A percentile compares a stretch with the other conserved stretches of the same genome.
Conservation (phyloP, 2,329 filamentous ascomycete genomes). For the Ophiostoma sp. region DNA sequence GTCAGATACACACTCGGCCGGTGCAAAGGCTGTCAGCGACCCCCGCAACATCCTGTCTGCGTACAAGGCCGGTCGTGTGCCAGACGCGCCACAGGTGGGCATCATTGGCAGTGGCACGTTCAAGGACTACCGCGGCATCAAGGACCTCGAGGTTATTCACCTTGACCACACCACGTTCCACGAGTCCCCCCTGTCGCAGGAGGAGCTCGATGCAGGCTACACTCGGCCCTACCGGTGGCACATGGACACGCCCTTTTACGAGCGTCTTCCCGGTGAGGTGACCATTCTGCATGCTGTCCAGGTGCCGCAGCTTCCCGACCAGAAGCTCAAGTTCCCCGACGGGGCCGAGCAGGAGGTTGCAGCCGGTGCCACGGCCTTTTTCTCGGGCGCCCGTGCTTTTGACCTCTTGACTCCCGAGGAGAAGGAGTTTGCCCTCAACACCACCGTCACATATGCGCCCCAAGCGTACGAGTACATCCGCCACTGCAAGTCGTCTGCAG, state of each 20-base stretch:
- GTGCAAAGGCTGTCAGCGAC: slow-evolving; percentile 25
- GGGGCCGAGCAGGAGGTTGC: slow-evolving; percentile 24
- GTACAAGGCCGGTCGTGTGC: slow-evolving; percentile 24
- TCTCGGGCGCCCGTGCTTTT: slow-evolving; percentile 25
- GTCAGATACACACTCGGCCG: slow-evolving; percentile 25
- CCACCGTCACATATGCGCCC: slow-evolving; percentile 25
- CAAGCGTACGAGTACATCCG: slow-evolving; percentile 27
- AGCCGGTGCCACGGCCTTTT: slow-evolving; percentile 25
- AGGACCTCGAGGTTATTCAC: slow-evolving; percentile 24
- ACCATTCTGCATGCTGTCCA: slow-evolving; percentile 67
- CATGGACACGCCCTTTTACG: slow-evolving; percentile 72
- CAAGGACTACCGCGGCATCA: slow-evolving; percentile 21
- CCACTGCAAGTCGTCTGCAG: slow-evolving; percentile 43
- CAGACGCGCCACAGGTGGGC: slow-evolving; percentile 25
- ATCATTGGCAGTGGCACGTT: slow-evolving; percentile 26
- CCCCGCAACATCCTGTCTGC: slow-evolving; percentile 26
- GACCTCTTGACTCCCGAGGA: slow-evolving; percentile 25
- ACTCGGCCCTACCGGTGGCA: slow-evolving; percentile 69
- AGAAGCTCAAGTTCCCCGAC: slow-evolving; percentile 23
- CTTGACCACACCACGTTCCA: slow-evolving; percentile 27
- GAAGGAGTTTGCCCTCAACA: slow-evolving; percentile 25
- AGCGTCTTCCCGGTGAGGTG: slow-evolving; percentile 63
- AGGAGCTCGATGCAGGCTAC: slow-evolving; percentile 36
- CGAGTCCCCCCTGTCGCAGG: slow-evolving; percentile 39
- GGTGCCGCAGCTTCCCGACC: slow-evolving; percentile 48